Evolutionary conservation across 225 moss, liverwort and hornwort species (phyloP), one percentile per base, ranked within the genome.

Genomic region (Physcomitrellopsis africana): DNA sequence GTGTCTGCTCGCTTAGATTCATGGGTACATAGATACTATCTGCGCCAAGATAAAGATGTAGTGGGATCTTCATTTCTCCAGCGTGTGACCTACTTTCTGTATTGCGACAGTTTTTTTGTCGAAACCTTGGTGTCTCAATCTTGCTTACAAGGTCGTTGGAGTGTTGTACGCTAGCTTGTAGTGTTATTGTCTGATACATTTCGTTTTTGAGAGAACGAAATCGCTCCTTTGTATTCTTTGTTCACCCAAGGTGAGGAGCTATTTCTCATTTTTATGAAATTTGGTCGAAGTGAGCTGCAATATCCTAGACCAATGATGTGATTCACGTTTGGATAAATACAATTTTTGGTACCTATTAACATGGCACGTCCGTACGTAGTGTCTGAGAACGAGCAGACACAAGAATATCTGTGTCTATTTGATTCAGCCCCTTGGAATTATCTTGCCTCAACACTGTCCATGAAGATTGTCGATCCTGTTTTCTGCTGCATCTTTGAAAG

Each of bases 111-210:
- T 46, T 64, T 67, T 73, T 73, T 27, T 53, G 74, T 49, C 18
- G 55, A 66, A 60, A 64, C 65, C 65, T 70, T 29, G 59, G 59
- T 19, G 65, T 57, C 64, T 11, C 65, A 55, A 55, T 66, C 56
- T 10, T 61, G 61, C 44, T 74, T 67, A 22, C 70, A 43, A 60
- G 23, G 49, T 77, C 22, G 26, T 56, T 60, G 15, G 74, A 70
- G 44, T 61, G 68, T 18, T 57, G 74, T 74, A 84, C 77, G 70
- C 42, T 74, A 74, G 72, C 54, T 74, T 77, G 70, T 74, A 74
- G 14, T 57, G 15, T 55, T 51, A 51, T 49, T 49, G 51, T 52
- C 76, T 65, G 59, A 15, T 49, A 29, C 62, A 71, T 51, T 51
- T 68, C 10, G 29, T 43, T 14, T 43, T 72, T 75, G 75, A 71